Conservation (phyloP, 208 protist genomes). For the Wallacemonas collosoma region DNA sequence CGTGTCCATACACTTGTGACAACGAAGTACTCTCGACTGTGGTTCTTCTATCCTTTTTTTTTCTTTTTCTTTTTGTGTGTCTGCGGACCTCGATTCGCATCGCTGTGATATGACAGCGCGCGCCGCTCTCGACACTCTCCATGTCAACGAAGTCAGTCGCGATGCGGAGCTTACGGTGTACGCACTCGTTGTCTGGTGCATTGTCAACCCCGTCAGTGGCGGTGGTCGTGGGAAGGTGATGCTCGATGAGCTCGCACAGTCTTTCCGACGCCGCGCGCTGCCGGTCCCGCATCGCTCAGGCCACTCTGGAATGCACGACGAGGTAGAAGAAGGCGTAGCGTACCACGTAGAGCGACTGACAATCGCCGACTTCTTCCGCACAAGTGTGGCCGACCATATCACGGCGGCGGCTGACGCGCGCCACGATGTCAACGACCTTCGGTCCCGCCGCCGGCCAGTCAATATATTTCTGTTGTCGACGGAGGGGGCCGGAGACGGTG, state of each 20-base stretch:
- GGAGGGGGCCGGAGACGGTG: conserved; percentile 1
- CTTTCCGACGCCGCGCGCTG: background rate
- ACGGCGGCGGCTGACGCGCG: background rate
- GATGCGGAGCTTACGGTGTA: too few relatives aligned
- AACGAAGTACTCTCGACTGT: background rate
- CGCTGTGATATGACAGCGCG: too few relatives aligned
- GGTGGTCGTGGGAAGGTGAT: conserved; percentile 30
- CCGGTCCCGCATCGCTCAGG: too few relatives aligned
- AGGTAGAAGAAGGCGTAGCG: background rate
- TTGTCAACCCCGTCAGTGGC: conserved; percentile 68
- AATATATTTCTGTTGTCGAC: conserved; percentile 6
- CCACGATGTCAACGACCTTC: background rate
- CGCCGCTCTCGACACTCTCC: too few relatives aligned
- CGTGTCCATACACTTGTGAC: too few relatives aligned
- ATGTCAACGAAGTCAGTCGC: too few relatives aligned
- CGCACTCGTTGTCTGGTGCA: conserved; percentile 40
- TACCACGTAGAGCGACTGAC: conserved; percentile 5
- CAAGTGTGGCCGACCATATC: background rate
- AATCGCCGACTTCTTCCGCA: background rate
- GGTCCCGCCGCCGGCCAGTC: background rate
- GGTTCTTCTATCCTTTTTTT: background rate
- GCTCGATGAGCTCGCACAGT: background rate
- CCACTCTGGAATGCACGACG: background rate
- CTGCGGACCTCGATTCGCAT: too few relatives aligned
- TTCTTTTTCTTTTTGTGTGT: background rate